Evolutionary conservation across 1,284 basidiomycete species (phyloP).

Genomic region (Cryptococcus sp.): DNA sequence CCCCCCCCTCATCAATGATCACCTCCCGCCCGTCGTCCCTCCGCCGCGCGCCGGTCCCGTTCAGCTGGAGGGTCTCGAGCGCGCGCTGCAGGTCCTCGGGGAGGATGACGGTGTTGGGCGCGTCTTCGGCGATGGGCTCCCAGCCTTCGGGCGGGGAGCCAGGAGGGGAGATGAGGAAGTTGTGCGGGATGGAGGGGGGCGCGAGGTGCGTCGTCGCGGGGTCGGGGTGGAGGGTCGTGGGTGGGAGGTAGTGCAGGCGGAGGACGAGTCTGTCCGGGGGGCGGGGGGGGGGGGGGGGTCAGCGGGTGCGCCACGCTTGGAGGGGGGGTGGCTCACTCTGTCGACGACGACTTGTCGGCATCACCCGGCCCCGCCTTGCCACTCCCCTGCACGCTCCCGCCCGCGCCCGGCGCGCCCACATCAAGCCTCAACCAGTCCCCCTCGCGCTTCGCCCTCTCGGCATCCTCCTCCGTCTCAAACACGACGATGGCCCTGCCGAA

Average conservation of each 20-base stretch:
- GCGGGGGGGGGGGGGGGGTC: neutral
- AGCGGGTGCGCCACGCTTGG: too few species aligned
- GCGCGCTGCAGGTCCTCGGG: slow-evolving; percentile 86
- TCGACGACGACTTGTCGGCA: neutral
- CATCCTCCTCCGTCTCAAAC: slow-evolving; percentile 57
- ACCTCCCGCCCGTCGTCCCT: slow-evolving; percentile 32
- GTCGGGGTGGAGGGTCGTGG: slow-evolving; percentile 55
- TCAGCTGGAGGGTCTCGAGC: slow-evolving; percentile 54
- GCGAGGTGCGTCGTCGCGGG: slow-evolving; percentile 57
- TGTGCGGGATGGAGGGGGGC: slow-evolving; percentile 78
- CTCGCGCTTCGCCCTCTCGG: slow-evolving; percentile 42
- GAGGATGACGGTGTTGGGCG: slow-evolving; percentile 79
- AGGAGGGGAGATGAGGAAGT: slow-evolving; percentile 96
- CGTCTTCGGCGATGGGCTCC: slow-evolving; percentile 88
- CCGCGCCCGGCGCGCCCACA: too few species aligned
- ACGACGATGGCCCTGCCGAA: slow-evolving; percentile 79
- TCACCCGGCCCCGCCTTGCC: neutral
- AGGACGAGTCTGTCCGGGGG: slow-evolving; percentile 55
- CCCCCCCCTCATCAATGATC: slow-evolving; percentile 42
- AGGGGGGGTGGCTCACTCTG: neutral
- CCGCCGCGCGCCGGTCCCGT: slow-evolving; percentile 13
- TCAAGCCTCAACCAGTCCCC: slow-evolving; percentile 43
- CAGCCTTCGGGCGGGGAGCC: slow-evolving; percentile 97
- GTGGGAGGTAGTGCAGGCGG: slow-evolving; percentile 74
- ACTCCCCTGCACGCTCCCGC: too few species aligned